Evolutionary conservation across 805 yeast genomes (phyloP), one percentile per base, ranked within the genome.

Genomic region (Yarrowia sp.): DNA sequence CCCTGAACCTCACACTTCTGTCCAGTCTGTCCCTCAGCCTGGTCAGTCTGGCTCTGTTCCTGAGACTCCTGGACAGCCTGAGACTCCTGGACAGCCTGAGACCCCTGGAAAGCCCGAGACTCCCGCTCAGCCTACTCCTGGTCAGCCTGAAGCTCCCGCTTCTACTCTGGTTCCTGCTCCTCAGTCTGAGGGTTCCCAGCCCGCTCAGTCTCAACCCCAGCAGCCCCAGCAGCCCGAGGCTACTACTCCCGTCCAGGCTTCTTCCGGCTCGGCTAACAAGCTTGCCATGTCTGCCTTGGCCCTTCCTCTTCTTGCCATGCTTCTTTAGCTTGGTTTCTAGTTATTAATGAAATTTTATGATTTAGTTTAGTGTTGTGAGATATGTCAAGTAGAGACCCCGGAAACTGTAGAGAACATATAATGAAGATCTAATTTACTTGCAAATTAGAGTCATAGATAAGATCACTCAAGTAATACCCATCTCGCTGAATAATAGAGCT

Each of bases 241-340:
- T 15, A 22, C 66, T 9, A 19, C 42, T 1, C 66, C 66, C 50
- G 66, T 10, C 9, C 66, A 59, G 53, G 66, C 63, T 5, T 41
- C 46, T 22, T 56, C 63, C 5, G 63, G 63, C 46, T 56, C 63
- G n/a, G 10, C 66, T 22, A 59, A n/a, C 43, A 45, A 35, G 43
- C 42, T 43, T 14, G 42, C 66, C 10, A 15, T 8, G 14, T 35
- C 53, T 5, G 42, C 35, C 4, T 10, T 43, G 11, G 42, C 26
- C 2, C 22, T 46, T 45, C 53, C 66, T 35, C 66, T 59, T 59
- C 66, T 59, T 16, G 42, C 42, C 48, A 41, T 56, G 63, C 48
- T 56, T 14, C 12, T 56, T 5, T 56, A 56, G 38, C 10, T 10
- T 41, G 46, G 38, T n/a, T 26, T 40, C 19, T 14, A 9, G 15